phyloP scores from a whole-genome alignment of 2,329 filamentous ascomycete genomes.

The Claviceps sp. region DNA sequence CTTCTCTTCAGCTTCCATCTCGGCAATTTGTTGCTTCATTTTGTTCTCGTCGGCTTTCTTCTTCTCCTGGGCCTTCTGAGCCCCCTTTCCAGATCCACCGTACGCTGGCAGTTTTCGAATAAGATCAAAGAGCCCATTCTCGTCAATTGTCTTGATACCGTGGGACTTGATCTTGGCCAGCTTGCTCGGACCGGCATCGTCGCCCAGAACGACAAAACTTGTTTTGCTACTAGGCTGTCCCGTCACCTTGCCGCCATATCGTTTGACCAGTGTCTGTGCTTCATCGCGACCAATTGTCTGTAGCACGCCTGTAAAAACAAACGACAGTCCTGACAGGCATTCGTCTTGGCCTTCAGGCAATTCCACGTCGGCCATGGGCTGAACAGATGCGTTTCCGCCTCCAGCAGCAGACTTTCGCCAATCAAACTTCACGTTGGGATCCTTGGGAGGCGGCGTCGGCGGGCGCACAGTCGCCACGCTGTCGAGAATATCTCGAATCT shows the following conservation, averaged over 20 bases:
- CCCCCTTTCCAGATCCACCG: conserved; percentile 78
- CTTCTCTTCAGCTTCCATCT: conserved; percentile 76
- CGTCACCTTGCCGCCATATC: conserved; percentile 86
- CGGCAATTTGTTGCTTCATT: conserved; percentile 62
- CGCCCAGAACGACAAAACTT: conserved; percentile 80
- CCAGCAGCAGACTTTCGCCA: conserved; percentile 50
- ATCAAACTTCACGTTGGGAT: conserved; percentile 64
- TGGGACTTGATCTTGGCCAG: conserved; percentile 70
- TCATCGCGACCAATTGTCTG: conserved; percentile 72
- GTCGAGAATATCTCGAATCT: conserved; percentile 70
- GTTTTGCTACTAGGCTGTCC: conserved; percentile 82
- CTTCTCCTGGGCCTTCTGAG: conserved; percentile 74
- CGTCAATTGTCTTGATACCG: conserved; percentile 83
- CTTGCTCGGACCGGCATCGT: conserved; percentile 87
- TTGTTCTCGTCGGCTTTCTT: conserved; percentile 74
- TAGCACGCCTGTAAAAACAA: conserved; percentile 89
- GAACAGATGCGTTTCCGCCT: conserved; percentile 44
- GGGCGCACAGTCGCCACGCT: conserved; percentile 72
- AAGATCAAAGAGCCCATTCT: conserved; percentile 79
- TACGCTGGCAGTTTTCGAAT: conserved; percentile 71
- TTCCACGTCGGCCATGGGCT: conserved; percentile 52
- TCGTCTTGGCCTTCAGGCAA: conserved; percentile 76
- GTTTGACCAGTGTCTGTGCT: conserved; percentile 74
- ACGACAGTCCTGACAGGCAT: conserved; percentile 76
- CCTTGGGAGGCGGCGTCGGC: conserved; percentile 67